Evolutionary conservation across 2,329 filamentous ascomycete genomes (phyloP), one percentile per base, ranked within the genome.

Genomic region (Cryphonectria naterciae): DNA sequence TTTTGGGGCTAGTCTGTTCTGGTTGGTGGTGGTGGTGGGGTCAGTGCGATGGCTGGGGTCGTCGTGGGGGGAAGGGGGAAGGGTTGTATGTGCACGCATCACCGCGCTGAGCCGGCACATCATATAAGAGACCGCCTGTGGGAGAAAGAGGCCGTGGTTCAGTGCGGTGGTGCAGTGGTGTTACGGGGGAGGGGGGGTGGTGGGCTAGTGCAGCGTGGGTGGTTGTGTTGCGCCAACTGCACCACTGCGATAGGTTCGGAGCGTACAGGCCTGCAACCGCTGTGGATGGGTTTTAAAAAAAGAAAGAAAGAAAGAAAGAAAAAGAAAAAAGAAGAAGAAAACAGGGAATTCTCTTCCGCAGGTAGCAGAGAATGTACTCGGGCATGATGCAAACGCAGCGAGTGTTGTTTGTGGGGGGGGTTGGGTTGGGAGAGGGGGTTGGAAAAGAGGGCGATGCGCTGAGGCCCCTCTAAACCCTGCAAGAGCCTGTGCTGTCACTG

Each of bases 11-110:
- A 19, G 46, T 49, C 46, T 49, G 7, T 7, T 10, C 46, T n/a
- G 46, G 46, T 19, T 28, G 54, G 25, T 58, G n/a, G n/a, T 28
- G 25, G 15, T 32, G 28, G 54, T 32, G 28, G 25, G 54, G 54
- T 58, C 54, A 58, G 28, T 58, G 54, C 54, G 54, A 58, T 58
- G 54, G 54, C 54, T 58, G 54, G 54, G 41, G 41, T 19, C 15
- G 41, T 19, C 28, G 28, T 32, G 28, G 28, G 28, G 28, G 28
- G 3, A 32, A 3, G 28, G 28, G 28, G 28, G 28, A 32, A 32
- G 41, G 13, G 41, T 17, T 13, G 41, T 43, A 13, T 43, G 41
- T 13, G 41, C 3, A 13, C 13, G 41, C 41, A 43, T 13, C 41
- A 43, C 41, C 15, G 41, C 13, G 41, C 17, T 22, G 43, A 46